Evolutionary conservation across 1,284 basidiomycete species (phyloP).

Genomic region (Somion occarium): DNA sequence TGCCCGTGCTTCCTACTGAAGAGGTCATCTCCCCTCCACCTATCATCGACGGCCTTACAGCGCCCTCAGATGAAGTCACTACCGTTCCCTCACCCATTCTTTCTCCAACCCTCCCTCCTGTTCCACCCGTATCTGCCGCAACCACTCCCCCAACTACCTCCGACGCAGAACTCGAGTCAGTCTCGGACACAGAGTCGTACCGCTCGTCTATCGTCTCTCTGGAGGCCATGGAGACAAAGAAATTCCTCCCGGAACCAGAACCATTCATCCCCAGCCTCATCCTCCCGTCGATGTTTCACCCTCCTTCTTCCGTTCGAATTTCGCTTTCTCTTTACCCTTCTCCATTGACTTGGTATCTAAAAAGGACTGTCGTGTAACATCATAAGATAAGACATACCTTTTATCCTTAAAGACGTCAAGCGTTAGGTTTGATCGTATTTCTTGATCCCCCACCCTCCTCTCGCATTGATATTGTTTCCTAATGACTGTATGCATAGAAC

Average conservation of each 20-base stretch:
- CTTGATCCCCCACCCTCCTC: too few relatives aligned
- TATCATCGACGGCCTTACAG: too few relatives aligned
- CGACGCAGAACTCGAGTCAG: not conserved
- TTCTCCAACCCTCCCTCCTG: not conserved
- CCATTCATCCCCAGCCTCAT: not conserved
- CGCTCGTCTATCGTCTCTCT: not conserved
- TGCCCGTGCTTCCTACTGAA: too few relatives aligned
- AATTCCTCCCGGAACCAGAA: not conserved
- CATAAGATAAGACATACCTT: too few relatives aligned
- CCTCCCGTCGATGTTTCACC: not conserved
- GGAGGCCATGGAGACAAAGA: too few relatives aligned
- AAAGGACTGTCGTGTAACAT: not conserved
- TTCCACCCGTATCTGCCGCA: not conserved
- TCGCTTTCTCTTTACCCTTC: not conserved
- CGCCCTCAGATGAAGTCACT: too few relatives aligned
- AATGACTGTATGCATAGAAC: too few relatives aligned
- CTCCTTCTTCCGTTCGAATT: not conserved
- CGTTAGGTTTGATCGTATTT: too few relatives aligned
- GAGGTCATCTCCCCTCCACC: too few relatives aligned
- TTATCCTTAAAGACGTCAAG: too few relatives aligned
- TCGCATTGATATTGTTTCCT: too few relatives aligned
- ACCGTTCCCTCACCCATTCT: not conserved
- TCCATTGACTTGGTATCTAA: not conserved
- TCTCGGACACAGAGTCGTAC: not conserved
- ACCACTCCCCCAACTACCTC: not conserved